phyloP scores from a whole-genome alignment of 2,329 filamentous ascomycete genomes.

The Metarhizium album region DNA sequence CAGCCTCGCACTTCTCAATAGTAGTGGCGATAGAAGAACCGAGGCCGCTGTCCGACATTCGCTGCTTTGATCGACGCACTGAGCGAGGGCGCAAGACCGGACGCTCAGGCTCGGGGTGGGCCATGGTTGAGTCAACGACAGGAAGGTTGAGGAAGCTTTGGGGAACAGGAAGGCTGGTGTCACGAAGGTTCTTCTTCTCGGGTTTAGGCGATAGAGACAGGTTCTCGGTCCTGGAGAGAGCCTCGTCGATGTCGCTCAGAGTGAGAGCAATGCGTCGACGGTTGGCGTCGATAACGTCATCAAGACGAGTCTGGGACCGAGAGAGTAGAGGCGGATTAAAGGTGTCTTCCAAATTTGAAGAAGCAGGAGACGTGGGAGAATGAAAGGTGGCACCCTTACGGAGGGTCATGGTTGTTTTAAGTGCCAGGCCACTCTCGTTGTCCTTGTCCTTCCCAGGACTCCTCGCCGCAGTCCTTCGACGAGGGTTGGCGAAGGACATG shows the following conservation, averaged over 20 bases:
- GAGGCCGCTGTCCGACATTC: slow-evolving; percentile 78
- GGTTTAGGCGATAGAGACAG: slow-evolving; percentile 27
- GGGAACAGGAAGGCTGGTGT: slow-evolving; percentile 50
- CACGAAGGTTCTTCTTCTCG: slow-evolving; percentile 28
- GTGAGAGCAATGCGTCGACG: slow-evolving; percentile 58
- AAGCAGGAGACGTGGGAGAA: slow-evolving; percentile 36
- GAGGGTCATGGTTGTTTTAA: slow-evolving; percentile 36
- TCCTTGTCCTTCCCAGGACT: slow-evolving; percentile 23
- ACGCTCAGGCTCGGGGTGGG: slow-evolving; percentile 30
- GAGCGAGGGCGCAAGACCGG: slow-evolving; percentile 42
- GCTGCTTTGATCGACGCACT: slow-evolving; percentile 48
- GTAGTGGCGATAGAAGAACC: slow-evolving; percentile 67
- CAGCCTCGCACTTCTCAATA: slow-evolving; percentile 36
- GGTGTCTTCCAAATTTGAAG: slow-evolving; percentile 24
- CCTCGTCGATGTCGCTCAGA: slow-evolving; percentile 54
- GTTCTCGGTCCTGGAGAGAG: slow-evolving; percentile 37
- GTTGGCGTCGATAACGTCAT: slow-evolving; percentile 61
- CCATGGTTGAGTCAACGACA: slow-evolving; percentile 39
- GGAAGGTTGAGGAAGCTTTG: slow-evolving; percentile 47
- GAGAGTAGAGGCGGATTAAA: slow-evolving; percentile 45
- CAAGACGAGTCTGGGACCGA: slow-evolving; percentile 58
- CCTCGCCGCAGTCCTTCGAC: slow-evolving; percentile 34
- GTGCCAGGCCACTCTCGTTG: slow-evolving; percentile 21
- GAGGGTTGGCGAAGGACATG: slow-evolving; percentile 39
- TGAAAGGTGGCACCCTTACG: slow-evolving; percentile 62